Conservation (phyloP, 2,329 filamentous ascomycete genomes). For the Domatiomyces globalis region DNA sequence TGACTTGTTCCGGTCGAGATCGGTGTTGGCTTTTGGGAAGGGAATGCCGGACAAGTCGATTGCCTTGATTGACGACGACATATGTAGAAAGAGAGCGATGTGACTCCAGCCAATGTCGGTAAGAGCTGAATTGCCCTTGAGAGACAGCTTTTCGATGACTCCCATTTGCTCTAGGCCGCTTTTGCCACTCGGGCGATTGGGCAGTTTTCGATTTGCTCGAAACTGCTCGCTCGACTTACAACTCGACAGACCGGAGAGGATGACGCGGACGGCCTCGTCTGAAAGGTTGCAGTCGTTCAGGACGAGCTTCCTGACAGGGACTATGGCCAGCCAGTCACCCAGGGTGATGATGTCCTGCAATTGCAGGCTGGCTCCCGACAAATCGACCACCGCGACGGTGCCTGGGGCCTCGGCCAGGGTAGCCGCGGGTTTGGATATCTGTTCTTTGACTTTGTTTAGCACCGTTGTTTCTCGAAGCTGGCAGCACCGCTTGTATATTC, state of each 20-base stretch:
- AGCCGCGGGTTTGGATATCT: conserved; percentile 60
- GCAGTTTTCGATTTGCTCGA: conserved; percentile 34
- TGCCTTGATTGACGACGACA: conserved; percentile 72
- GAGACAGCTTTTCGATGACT: conserved; percentile 68
- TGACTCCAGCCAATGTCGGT: conserved; percentile 81
- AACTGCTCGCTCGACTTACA: conserved; percentile 53
- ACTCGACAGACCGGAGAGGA: conserved; percentile 72
- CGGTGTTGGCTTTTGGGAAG: conserved; percentile 40
- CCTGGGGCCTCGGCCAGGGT: conserved; percentile 50
- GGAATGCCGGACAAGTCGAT: conserved; percentile 76
- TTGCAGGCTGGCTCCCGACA: conserved; percentile 73
- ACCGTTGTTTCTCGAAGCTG: conserved; percentile 87
- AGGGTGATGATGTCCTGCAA: conserved; percentile 72
- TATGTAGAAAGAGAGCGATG: conserved; percentile 75
- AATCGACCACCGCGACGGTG: conserved; percentile 67
- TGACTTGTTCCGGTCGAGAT: conserved; percentile 8
- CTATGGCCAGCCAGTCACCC: conserved; percentile 85
- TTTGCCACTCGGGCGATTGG: conserved; percentile 25
- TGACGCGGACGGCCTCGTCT: conserved; percentile 73
- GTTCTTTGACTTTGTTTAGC: conserved; percentile 78
- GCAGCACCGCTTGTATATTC: conserved; percentile 89
- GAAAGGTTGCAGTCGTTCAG: conserved; percentile 76
- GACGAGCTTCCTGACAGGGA: conserved; percentile 74
- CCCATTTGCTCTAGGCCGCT: conserved; percentile 35
- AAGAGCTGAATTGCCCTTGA: conserved; percentile 81